Evolutionary conservation across 805 yeast species (phyloP).

Genomic region (Barnettozyma sucrosica): DNA sequence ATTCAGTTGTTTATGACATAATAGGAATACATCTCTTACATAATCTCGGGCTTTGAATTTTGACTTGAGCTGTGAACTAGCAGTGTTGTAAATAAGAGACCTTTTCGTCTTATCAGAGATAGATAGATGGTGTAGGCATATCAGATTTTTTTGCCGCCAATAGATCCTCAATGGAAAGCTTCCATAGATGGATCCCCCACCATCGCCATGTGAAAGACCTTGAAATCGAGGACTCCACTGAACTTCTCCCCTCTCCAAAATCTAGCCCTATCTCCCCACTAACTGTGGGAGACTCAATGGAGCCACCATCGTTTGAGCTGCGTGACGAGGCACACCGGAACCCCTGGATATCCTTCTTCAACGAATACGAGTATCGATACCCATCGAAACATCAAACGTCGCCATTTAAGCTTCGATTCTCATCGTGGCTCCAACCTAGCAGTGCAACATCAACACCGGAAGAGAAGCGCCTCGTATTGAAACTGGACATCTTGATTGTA

Average conservation of each 20-base stretch:
- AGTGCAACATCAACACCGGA: neutral
- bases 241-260: neutral
- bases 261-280: neutral
- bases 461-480: slow-evolving; percentile 29
- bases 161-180: neutral
- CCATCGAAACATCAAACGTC: slow-evolving; percentile 26
- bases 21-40: no score
- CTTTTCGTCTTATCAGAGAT: no score
- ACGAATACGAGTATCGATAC: slow-evolving; percentile 55
- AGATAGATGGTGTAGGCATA: no score
- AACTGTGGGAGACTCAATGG: neutral
- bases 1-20: no score
- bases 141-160: no score
- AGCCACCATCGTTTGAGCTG: slow-evolving; percentile 21
- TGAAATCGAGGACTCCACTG: neutral
- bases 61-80: no score
- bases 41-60: no score
- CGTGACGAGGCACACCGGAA: slow-evolving; percentile 35
- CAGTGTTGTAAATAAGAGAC: no score
- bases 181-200: neutral
- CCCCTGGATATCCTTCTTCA: slow-evolving; percentile 41
- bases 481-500: slow-evolving; percentile 46
- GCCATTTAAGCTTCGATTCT: neutral
- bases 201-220: neutral
- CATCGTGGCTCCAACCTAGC: neutral